phyloP scores from a whole-genome alignment of 1,284 basidiomycete genomes.

The Quambalaria eucalypti region DNA sequence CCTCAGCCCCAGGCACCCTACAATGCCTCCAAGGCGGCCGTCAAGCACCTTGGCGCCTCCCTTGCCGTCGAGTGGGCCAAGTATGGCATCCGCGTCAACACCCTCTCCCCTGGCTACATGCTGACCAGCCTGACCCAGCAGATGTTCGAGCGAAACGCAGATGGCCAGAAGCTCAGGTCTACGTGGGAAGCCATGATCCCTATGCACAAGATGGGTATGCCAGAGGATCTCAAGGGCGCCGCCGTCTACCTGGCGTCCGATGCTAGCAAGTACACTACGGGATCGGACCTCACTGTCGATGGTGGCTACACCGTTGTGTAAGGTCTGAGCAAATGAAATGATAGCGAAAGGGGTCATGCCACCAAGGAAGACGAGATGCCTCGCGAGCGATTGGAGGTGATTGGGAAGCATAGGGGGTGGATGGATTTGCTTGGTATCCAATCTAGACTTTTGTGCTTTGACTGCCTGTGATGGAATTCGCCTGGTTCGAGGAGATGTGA shows the following conservation, averaged over 20 bases:
- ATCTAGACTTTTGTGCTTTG: no score
- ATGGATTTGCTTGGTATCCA: no score
- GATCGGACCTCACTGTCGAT: slow-evolving; percentile 71
- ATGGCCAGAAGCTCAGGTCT: not conserved
- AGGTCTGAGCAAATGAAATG: not conserved
- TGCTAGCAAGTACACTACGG: slow-evolving; percentile 76
- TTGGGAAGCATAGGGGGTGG: no score
- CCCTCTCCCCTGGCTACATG: slow-evolving; percentile 44
- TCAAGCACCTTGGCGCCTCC: slow-evolving; percentile 76
- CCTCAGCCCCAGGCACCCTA: slow-evolving; percentile 80
- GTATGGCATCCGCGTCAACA: slow-evolving; percentile 70
- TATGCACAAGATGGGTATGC: not conserved
- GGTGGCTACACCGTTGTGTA: slow-evolving; percentile 59
- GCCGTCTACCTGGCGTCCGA: slow-evolving; percentile 76
- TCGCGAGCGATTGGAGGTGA: no score
- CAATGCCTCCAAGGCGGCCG: slow-evolving; percentile 73
- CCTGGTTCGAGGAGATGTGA: no score
- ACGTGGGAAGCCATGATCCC: slow-evolving; percentile 16
- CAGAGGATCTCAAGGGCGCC: slow-evolving; percentile 56
- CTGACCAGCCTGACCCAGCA: slow-evolving; percentile 68
- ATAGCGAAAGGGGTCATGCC: no score
- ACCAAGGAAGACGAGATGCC: no score
- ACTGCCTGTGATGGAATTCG: no score
- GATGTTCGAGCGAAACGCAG: not conserved
- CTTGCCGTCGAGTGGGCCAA: slow-evolving; percentile 84